Base-by-base conservation (phyloP, 768 basidiomycete genomes). In the Pulveroboletus frians region DNA sequence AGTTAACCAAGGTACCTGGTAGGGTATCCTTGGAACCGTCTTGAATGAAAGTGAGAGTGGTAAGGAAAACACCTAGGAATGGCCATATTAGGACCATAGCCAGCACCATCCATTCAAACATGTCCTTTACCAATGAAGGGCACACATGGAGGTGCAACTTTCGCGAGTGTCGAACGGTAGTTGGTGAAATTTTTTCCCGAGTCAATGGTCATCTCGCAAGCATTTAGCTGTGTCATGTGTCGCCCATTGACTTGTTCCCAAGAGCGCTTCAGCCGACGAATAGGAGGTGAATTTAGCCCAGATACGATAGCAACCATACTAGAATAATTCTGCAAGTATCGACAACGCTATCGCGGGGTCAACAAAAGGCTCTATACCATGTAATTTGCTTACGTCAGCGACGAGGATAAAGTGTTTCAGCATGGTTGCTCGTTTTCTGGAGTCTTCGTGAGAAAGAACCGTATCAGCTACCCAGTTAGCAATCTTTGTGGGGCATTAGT, bases 241-340 rank as follows among this genome's bases (percentile, higher is more conserved):
- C 87, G 83, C 47, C 83, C 78, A 56, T 77, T 84, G 52, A 97
- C 81, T 69, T 85, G 82, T 55, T 96, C 92, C 85, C 92, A 94
- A 4, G 95, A 94, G 43, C 95, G 81, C 65, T 92, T 94, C 51
- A 98, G 74, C 9, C 95, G 83, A 38, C 88, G 84, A 52, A 98
- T 93, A 11, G 92, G 92, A 17, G 95, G 88, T 1, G 91, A 91
- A 58, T 95, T 94, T 46, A 97, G 75, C 7, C 93, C 95, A 13
- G 95, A 95, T 32, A 93, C 84, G 48, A 98, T 88, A 30, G 93
- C 92, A 50, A 92, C 90, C 85, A 98, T 91, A n/a, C 85, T 89
- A 17, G 93, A 94, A 70, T 92, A 97, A 69, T 98, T 98, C 66
- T 94, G 89, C 56, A 97, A 71, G 15, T 70, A 68, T 39, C 91